Base-by-base conservation (phyloP, 345 rosid species). In the Firmiana major region DNA sequence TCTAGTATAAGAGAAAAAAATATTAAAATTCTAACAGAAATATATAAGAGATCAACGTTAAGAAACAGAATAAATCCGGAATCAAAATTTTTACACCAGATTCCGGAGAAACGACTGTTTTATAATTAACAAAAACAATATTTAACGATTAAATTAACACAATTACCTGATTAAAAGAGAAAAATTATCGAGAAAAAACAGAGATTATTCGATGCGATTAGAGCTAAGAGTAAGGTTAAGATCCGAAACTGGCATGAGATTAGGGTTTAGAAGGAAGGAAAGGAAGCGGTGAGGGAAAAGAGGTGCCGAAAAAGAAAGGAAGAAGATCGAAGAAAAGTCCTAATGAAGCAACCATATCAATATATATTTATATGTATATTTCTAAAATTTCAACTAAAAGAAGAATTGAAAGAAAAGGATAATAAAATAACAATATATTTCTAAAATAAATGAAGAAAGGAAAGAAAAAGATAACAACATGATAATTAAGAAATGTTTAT, bases 121-220 rank as follows among this genome's bases (percentile, higher is more conserved):
- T 31, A 51, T 53, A 42, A 12, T 51, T 6, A 71, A 69, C 21
- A 15, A 26, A 7, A 69, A 69, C 2, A 68, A 22, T 38, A 5
- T 6, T 43, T 70, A 51, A 31, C 7, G 45, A 51, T 51, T 6
- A 71, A 53, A 51, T 10, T 31, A 34, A 51, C 34, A 51, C 19
- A 31, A 48, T 62, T 31, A 75, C 78, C 59, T 38, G 48, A 48
- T 45, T 49, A 63, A 11, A 48, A 46, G 40, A 57, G 66, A 77
- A 68, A 42, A 53, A 38, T n/a, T n/a, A 55, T 57, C 36, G 76
- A 17, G 11, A 17, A 38, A 68, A 48, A 46, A 46, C 54, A 7
- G 73, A 22, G 36, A 28, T 49, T 31, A 6, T 21, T 21, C 9
- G 0, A 65, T 3, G 71, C 4, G 3, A 65, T n/a, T 9, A 8